Conservation (phyloP, 208 protist genomes). For the Leishmania arabica region DNA sequence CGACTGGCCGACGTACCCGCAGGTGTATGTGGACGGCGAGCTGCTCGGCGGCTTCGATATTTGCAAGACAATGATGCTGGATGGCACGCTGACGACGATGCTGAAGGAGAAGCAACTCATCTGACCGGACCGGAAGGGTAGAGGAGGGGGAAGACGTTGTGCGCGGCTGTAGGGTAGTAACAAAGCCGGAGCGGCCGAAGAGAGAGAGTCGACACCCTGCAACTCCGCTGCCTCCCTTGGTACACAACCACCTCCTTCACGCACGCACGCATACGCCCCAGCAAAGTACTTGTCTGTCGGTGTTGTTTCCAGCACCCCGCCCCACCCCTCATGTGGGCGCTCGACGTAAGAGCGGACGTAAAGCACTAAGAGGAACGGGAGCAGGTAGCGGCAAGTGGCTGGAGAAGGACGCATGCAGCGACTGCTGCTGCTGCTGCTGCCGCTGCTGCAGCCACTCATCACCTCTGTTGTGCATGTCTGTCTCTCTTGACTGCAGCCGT, state of each 20-base stretch:
- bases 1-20: conserved; percentile 94
- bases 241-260: background rate
- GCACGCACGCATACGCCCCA: background rate
- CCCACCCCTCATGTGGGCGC: background rate
- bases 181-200: background rate
- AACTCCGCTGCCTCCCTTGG: background rate
- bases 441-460: background rate
- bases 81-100: conserved; percentile 66
- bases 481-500: background rate
- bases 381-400: background rate
- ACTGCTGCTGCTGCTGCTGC: background rate
- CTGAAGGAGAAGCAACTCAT: conserved; percentile 83
- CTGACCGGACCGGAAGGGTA: background rate
- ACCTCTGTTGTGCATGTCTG: background rate
- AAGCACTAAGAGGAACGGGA: background rate
- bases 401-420: background rate
- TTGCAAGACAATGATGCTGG: conserved; percentile 79
- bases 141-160: too few relatives aligned
- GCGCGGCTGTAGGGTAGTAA: background rate
- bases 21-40: conserved; percentile 92
- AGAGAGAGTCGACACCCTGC: too few relatives aligned
- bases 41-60: conserved; percentile 93
- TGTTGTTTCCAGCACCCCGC: background rate
- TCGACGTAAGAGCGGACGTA: background rate
- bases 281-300: background rate